Base-by-base conservation (phyloP, 2,329 filamentous ascomycete species). In the Cyclaneusma minus region DNA sequence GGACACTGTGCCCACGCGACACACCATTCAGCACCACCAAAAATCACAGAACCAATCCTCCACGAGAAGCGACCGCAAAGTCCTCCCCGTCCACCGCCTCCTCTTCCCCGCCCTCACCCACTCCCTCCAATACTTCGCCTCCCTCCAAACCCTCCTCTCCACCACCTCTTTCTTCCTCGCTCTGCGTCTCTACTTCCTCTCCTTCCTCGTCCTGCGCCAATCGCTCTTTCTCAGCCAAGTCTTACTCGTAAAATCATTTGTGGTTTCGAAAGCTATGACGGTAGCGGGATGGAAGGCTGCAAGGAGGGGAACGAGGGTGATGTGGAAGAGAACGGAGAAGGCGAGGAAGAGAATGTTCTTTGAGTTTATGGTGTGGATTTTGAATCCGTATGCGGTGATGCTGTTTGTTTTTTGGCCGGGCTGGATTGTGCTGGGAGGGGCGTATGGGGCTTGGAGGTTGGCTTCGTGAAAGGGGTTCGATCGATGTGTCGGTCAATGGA, bases 341-440 rank as follows among this genome's bases (percentile, higher is more conserved):
- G 12, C 42, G 21, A 35, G 40, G 22, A 37, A 35, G 12, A 44
- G 39, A 25, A 9, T 48, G 3, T 38, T 30, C 4, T 42, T 32
- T 29, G 44, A 48, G 27, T 30, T 48, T 5, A 36, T 36, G 24
- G 27, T 39, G 9, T 45, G 45, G 22, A 23, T 45, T 13, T 22
- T 48, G 2, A 41, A 44, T 28, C 29, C 29, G 5, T 21, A 27
- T 18, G 25, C 24, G 6, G 6, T 46, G 3, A 21, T 44, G 10
- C 19, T 46, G 8, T 4, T 45, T 3, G n/a, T 46, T 3, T 41
- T 48, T 16, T 48, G 44, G 44, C 44, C 44, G 0, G 44, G 44
- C 4, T 48, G 44, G 44, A 29, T 45, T 13, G 25, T 45, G 10
- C 9, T 44, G 13, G 37, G 34, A n/a, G 32, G 22, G 5, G 31